These are phyloP conservation scores for Diaporthe helianthi DNA, from an alignment of 2,329 filamentous ascomycete species.

Conservation along the genomic window DNA sequence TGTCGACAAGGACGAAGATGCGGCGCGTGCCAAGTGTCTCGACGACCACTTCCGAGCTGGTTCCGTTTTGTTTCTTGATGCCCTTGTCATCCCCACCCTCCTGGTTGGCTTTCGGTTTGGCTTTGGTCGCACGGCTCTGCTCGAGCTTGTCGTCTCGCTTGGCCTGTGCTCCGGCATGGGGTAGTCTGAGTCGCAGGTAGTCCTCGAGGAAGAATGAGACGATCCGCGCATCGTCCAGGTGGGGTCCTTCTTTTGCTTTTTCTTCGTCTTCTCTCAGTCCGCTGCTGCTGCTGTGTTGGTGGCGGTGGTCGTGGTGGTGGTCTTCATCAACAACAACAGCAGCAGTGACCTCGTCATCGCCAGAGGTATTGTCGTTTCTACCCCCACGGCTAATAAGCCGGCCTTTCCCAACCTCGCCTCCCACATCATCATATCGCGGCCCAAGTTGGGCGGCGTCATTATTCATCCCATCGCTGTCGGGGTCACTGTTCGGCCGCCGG, in stretches of 20 bases:
- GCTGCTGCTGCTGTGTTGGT: too few relatives aligned
- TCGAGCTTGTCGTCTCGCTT: neutral
- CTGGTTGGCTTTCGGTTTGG: neutral
- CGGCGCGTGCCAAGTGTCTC: slow-evolving; percentile 39
- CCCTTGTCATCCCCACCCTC: neutral
- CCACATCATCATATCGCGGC: neutral
- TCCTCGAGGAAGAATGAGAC: slow-evolving; percentile 44
- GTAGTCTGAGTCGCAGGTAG: slow-evolving; percentile 35
- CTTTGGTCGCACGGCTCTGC: neutral
- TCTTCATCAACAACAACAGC: neutral
- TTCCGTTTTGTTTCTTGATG: neutral
- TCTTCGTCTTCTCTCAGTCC: neutral
- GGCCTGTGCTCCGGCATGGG: slow-evolving; percentile 1
- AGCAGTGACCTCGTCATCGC: neutral
- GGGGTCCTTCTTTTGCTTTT: too few relatives aligned
- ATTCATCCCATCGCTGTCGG: neutral
- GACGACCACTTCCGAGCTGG: slow-evolving; percentile 34
- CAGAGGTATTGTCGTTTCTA: neutral
- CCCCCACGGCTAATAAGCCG: slow-evolving; percentile 19
- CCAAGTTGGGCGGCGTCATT: neutral
- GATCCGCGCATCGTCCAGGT: slow-evolving; percentile 41
- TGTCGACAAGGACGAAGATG: slow-evolving; percentile 45
- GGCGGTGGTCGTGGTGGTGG: too few relatives aligned
- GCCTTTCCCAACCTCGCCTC: slow-evolving; percentile 1
- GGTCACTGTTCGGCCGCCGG: neutral